Evolutionary conservation across 1,139 yeast genomes (phyloP), one percentile per base, ranked within the genome.

Genomic region (Saccharomyces hybrid): DNA sequence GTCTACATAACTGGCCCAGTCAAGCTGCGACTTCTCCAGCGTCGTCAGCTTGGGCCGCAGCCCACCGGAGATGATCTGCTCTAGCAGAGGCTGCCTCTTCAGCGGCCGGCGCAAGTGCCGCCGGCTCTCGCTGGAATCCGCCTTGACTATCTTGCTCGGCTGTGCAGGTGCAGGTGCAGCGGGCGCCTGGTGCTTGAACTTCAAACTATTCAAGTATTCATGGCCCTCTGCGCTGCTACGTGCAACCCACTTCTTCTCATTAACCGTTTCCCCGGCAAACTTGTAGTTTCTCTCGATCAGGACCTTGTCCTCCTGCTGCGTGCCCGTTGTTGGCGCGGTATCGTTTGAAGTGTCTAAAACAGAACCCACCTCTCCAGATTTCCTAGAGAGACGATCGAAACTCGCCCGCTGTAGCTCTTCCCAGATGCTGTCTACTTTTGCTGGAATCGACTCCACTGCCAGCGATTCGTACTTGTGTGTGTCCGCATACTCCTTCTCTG

Each of bases 1-100:
- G 70, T 93, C 98, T 23, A 95, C 97, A 73, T 88, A 91, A 57
- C 89, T 83, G 0, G 96, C 95, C 97, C 99, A 93, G 70, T 93
- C 99, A 55, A 93, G 77, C 58, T 96, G 78, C 1, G 96, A 88
- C 70, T 93, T 93, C 69, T 95, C 98, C 58, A 93, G 75, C 0
- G 99, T 95, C 19, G 96, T 88, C 58, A 95, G 76, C 69, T 90
- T 91, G 49, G 84, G 82, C 55, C 77, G 75, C 55, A 82, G 76
- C 7, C 86, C 74, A 48, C 83, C 82, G 48, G 78, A 74, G 16
- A 82, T 80, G 27, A 83, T 79, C 47, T 82, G 89, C 62, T 89
- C 97, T 28, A 90, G 75, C 50, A 91, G 72, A 5, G 95, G 83
- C 2, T 88, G 84, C 59, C 96, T 75, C 66, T 88, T 89, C 57